Base-by-base conservation (phyloP, 1,139 yeast species). In the Yamadazyma sp. region DNA sequence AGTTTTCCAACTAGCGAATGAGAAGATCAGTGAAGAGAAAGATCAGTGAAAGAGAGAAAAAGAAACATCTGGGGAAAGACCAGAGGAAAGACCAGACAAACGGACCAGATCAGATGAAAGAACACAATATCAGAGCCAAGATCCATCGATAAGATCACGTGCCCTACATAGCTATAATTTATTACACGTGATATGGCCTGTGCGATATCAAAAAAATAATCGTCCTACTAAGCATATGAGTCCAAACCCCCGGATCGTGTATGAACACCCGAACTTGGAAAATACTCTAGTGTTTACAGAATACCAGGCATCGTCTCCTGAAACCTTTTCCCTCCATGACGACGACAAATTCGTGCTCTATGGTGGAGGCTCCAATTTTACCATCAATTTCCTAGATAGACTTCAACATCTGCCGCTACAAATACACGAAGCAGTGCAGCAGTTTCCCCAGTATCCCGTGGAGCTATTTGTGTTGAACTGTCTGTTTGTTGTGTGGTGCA, bases 331-430 rank as follows among this genome's bases (percentile, higher is more conserved):
- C 9, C 49, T 61, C 15, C 62, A 55, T 17, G 70, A 66, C 37
- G 72, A 67, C 41, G 77, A 72, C 47, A 69, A 70, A 47, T 56
- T 62, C 42, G 67, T 73, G 21, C 49, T 73, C 8, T 64, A 68
- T 43, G 71, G 66, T 5, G 76, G 76, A 4, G 73, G 71, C 3
- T 29, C 46, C 4, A 45, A 46, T 22, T 64, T 46, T 38, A 35
- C 12, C 35, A 41, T 47, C 3, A 22, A 38, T 16, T 35, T 62
- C 3, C 25, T 44, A 12, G 38, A 54, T 29, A 53, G 47, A 35
- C 56, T 56, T 33, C 50, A 54, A 8, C 36, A 48, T 32, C 52
- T 51, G 29, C 43, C 50, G 9, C 35, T 60, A 3, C 34, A 51
- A 14, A 37, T 36, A 5, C 13, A 44, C 22, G 40, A 46, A 10